Evolutionary conservation across 129 eudicot species (phyloP).

Genomic region (Arctium minus): DNA sequence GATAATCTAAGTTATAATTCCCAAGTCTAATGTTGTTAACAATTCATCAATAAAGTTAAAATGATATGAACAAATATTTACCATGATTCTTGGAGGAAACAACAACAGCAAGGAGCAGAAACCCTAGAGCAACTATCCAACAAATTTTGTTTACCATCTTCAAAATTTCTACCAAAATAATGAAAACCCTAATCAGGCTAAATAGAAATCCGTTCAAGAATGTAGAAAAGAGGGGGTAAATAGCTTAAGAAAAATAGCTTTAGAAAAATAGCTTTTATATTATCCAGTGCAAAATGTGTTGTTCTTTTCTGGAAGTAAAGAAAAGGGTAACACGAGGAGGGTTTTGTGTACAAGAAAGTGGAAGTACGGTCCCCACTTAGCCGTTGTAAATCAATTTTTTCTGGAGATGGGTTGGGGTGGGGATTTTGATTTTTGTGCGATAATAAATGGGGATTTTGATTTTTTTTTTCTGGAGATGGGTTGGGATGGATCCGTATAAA

Average conservation of each 20-base stretch:
- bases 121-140: constrained; percentile 31
- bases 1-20: not conserved
- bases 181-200: constrained; percentile 1
- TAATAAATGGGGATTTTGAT: constrained; percentile 13
- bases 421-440: constrained; percentile 6
- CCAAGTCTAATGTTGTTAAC: not conserved
- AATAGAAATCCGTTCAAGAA: not conserved
- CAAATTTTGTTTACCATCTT: constrained; percentile 31
- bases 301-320: not conserved
- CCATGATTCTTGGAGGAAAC: constrained; percentile 75
- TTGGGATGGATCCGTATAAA: too few relatives aligned
- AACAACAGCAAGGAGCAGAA: constrained; percentile 43
- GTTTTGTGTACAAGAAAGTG: constrained; percentile 31
- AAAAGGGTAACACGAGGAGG: constrained; percentile 23
- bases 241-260: not conserved
- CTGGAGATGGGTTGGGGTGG: not conserved
- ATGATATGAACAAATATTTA: constrained; percentile 7
- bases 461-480: too few relatives aligned
- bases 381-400: constrained; percentile 19
- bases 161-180: not conserved
- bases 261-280: not conserved
- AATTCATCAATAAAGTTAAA: not conserved
- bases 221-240: not conserved
- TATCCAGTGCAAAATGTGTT: constrained; percentile 22
- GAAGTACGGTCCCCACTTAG: constrained; percentile 40